phyloP scores from a whole-genome alignment of 2,329 filamentous ascomycete species.

The Chaetomiaceae sp. region DNA sequence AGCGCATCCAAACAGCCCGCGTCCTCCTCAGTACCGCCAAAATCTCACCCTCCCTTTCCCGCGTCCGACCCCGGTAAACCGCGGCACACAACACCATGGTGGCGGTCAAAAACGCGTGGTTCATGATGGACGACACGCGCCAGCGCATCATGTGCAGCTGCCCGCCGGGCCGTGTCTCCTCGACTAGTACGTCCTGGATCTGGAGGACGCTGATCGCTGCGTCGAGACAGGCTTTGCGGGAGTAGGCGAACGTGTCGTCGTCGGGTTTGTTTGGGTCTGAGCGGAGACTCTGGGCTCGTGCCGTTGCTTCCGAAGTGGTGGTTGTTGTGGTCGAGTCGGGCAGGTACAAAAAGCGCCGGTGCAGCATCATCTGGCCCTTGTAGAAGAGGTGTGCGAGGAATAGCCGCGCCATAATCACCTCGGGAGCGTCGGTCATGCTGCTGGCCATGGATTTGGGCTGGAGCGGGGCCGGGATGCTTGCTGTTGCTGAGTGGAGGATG shows the following conservation, averaged over 20 bases:
- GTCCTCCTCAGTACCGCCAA: slow-evolving; percentile 1
- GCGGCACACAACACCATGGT: slow-evolving; percentile 26
- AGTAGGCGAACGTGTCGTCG: slow-evolving; percentile 24
- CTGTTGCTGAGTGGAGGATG: slow-evolving; percentile 23
- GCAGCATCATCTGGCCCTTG: slow-evolving; percentile 28
- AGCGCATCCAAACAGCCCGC: slow-evolving; percentile 14
- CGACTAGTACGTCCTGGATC: slow-evolving; percentile 26
- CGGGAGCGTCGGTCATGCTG: slow-evolving; percentile 1
- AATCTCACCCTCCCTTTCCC: slow-evolving; percentile 10
- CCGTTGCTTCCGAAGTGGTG: no score
- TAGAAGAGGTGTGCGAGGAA: background rate
- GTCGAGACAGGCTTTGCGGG: slow-evolving; percentile 23
- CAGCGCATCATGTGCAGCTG: slow-evolving; percentile 25
- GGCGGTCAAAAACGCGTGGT: slow-evolving; percentile 27
- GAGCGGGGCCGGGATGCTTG: slow-evolving; percentile 26
- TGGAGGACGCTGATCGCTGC: slow-evolving; percentile 24
- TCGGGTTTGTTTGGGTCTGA: no score
- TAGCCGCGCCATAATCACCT: slow-evolving; percentile 3
- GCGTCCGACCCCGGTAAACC: slow-evolving; percentile 3
- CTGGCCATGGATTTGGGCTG: background rate
- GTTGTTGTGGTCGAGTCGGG: background rate
- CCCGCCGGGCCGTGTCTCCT: slow-evolving; percentile 21
- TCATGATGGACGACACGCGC: slow-evolving; percentile 22
- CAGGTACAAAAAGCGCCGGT: slow-evolving; percentile 25
- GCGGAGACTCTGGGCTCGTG: no score